Percentiles rank a stretch among this genome's conserved stretches.
phyloP scores from a whole-genome alignment of 805 yeast species.

The Ogataea philodendri region DNA sequence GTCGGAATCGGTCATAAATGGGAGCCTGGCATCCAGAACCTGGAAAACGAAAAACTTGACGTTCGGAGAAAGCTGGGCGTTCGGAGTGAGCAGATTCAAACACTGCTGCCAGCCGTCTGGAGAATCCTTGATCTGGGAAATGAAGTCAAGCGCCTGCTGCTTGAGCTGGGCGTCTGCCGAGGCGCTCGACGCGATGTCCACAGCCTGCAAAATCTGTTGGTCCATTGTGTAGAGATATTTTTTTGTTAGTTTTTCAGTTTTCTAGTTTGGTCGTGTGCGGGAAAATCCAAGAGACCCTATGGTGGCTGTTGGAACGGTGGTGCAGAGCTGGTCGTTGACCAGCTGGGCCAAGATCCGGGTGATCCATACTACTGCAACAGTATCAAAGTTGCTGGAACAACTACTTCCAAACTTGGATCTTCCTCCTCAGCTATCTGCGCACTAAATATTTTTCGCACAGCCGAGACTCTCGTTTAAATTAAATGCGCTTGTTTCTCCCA shows the following conservation, averaged over 20 bases:
- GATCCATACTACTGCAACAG: too few relatives aligned
- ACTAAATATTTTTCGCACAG: constrained; percentile 5
- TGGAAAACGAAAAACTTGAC: constrained; percentile 68
- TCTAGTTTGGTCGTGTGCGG: constrained; percentile 11
- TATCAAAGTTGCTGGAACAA: too few relatives aligned
- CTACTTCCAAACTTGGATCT: too few relatives aligned
- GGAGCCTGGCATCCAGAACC: constrained; percentile 59
- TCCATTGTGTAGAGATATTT: constrained; percentile 28
- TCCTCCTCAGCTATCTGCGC: too few relatives aligned
- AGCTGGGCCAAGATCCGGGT: too few relatives aligned
- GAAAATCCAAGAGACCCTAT: background rate
- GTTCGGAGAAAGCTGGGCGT: constrained; percentile 43
- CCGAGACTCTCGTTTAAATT: constrained; percentile 1
- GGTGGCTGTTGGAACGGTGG: too few relatives aligned
- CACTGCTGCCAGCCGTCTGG: constrained; percentile 57
- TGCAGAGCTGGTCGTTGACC: too few relatives aligned
- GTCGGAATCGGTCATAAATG: constrained; percentile 44
- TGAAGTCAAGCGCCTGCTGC: constrained; percentile 56
- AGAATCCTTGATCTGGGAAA: constrained; percentile 51
- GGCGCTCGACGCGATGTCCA: constrained; percentile 74
- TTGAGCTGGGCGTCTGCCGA: constrained; percentile 59
- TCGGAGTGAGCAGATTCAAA: constrained; percentile 42
- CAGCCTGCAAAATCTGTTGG: constrained; percentile 81
- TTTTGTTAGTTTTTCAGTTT: constrained; percentile 13
- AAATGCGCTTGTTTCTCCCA: constrained; percentile 3